Evolutionary conservation across 2,329 filamentous ascomycete species (phyloP).

Genomic region (Macrophomina tecta): DNA sequence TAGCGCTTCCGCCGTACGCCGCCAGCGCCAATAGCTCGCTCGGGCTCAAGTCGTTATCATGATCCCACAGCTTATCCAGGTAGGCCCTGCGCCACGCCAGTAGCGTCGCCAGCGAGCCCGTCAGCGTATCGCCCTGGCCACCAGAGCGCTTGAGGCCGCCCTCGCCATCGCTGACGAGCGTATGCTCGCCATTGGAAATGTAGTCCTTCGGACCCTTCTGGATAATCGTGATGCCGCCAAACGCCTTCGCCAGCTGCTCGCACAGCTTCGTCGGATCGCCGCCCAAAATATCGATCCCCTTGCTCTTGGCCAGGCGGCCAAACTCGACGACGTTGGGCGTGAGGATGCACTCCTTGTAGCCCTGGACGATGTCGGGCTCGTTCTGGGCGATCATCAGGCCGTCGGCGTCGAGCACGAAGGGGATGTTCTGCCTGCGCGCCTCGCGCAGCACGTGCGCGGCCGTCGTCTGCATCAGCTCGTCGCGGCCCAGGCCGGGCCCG

Average conservation of each 20-base stretch:
- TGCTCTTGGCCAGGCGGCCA: conserved; percentile 75
- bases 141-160: conserved; percentile 90
- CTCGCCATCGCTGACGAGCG: conserved; percentile 75
- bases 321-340: conserved; percentile 98
- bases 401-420: conserved; percentile 91
- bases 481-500: conserved; percentile 88
- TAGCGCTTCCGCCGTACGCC: conserved; percentile 83
- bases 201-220: conserved; percentile 86
- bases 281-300: conserved; percentile 68
- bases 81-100: conserved; percentile 89
- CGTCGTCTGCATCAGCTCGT: conserved; percentile 87
- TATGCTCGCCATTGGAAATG: conserved; percentile 79
- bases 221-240: conserved; percentile 88
- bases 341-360: conserved; percentile 82
- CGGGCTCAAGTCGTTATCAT: conserved; percentile 60
- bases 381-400: conserved; percentile 79
- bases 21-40: conserved; percentile 72
- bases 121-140: conserved; percentile 94
- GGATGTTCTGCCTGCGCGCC: conserved; percentile 73
- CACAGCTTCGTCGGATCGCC: conserved; percentile 64
- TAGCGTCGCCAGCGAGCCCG: conserved; percentile 86
- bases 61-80: conserved; percentile 78
- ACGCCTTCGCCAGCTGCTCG: conserved; percentile 71
- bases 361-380: conserved; percentile 76
- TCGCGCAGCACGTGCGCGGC: conserved; percentile 79